These are phyloP conservation scores for Colletotrichum higginsianum DNA, from an alignment of 2,329 filamentous ascomycete species.

Conservation along the genomic window DNA sequence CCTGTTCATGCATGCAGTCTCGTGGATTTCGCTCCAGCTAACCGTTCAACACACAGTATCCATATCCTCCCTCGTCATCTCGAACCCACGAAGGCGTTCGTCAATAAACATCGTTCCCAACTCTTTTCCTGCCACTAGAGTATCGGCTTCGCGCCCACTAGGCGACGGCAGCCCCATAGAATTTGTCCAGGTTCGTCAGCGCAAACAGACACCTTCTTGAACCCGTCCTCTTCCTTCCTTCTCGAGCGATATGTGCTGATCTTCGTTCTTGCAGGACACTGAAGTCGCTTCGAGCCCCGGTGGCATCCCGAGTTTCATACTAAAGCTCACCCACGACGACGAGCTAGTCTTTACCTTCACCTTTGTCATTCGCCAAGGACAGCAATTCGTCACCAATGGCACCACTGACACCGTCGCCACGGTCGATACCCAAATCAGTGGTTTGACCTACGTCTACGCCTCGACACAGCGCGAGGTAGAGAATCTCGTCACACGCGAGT, in stretches of 20 bases:
- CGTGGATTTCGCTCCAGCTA: conserved; percentile 42
- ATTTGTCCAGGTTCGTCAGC: conserved; percentile 84
- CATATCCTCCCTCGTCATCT: conserved; percentile 86
- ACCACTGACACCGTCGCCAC: conserved; percentile 54
- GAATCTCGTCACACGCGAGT: conserved; percentile 93
- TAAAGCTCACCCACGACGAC: conserved; percentile 91
- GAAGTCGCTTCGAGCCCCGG: conserved; percentile 67
- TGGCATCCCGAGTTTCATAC: conserved; percentile 79
- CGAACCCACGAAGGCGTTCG: conserved; percentile 82
- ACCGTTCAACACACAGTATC: conserved; percentile 74
- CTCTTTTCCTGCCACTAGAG: conserved; percentile 86
- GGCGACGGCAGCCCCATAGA: conserved; percentile 86
- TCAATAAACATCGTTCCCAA: conserved; percentile 87
- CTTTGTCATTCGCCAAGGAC: conserved; percentile 79
- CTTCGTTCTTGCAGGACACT: conserved; percentile 74
- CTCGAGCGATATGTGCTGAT: conserved; percentile 24
- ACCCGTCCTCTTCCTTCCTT: neutral
- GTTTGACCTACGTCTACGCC: conserved; percentile 92
- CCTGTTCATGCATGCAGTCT: conserved; percentile 40
- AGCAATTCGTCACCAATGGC: conserved; percentile 57
- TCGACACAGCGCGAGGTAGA: conserved; percentile 90
- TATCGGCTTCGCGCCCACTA: conserved; percentile 78
- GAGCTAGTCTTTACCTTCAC: conserved; percentile 95
- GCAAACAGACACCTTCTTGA: conserved; percentile 36
- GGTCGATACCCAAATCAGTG: conserved; percentile 84